Evolutionary conservation across 2,329 filamentous ascomycete genomes (phyloP).

Genomic region (Exophiala alcalophila): DNA sequence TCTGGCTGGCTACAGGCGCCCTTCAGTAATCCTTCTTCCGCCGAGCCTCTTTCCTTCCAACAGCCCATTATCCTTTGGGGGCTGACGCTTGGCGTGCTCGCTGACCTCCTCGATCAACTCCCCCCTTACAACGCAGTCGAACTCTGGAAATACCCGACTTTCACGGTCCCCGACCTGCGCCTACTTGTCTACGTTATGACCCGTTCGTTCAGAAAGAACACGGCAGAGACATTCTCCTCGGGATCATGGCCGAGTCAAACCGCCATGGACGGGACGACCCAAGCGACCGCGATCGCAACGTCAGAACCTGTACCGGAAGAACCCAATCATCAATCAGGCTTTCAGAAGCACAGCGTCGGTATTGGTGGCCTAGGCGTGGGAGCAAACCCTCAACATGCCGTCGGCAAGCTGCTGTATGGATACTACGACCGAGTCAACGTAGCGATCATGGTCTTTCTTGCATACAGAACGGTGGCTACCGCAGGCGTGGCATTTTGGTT

Average conservation of each 20-base stretch:
- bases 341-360: constrained; percentile 38
- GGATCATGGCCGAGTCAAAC: constrained; percentile 37
- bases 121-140: constrained; percentile 61
- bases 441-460: constrained; percentile 42
- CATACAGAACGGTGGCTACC: constrained; percentile 37
- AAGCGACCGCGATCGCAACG: constrained; percentile 23
- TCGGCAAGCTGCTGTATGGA: constrained; percentile 44
- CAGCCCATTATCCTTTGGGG: constrained; percentile 64
- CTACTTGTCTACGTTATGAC: constrained; percentile 60
- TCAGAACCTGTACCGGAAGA: constrained; percentile 16
- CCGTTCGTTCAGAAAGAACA: constrained; percentile 54
- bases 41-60: constrained; percentile 32
- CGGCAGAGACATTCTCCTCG: constrained; percentile 39
- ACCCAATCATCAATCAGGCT: constrained; percentile 11
- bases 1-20: constrained; percentile 26
- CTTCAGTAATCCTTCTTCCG: constrained; percentile 25
- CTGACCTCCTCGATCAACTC: constrained; percentile 65
- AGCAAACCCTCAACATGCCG: constrained; percentile 37
- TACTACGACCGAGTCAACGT: constrained; percentile 42
- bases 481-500: constrained; percentile 21
- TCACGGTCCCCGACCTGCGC: constrained; percentile 61
- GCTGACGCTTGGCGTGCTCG: constrained; percentile 63
- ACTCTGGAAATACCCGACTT: constrained; percentile 67
- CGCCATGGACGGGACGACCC: constrained; percentile 34
- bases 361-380: constrained; percentile 41